Base-by-base conservation (phyloP, 2,329 filamentous ascomycete genomes). In the Diplodia mutila region DNA sequence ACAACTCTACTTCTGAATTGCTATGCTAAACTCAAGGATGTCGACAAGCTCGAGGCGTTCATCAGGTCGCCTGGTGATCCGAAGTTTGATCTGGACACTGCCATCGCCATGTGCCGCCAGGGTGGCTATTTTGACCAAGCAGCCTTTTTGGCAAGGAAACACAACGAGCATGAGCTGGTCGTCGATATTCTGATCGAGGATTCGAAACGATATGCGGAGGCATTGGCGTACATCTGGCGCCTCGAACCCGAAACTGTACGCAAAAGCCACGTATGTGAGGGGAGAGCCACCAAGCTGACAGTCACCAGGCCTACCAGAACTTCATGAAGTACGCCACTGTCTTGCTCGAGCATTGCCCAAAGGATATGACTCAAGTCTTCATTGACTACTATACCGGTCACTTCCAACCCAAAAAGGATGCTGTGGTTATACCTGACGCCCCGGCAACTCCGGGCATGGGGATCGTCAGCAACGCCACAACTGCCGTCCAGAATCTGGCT, bases 121-220 rank as follows among this genome's bases (percentile, higher is more conserved):
- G 95, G 94, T 12, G 94, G 95, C 0, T 99, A 99, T 79, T 97
- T 90, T 74, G 94, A 98, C 69, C 96, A 99, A 82, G 95, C 95
- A 16, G 95, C 94, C 4, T 99, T 97, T 74, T 85, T 99, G 46
- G 95, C 96, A 7, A 92, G 93, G 68, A 94, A 97, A 78, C 94
- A 99, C 75, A 91, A 92, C 6, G 95, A 99, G 77, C 92, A 93
- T 70, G 93, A 97, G 68, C 83, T 98, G 69, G 95, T 99, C 0
- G 92, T 98, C 4, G 94, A 97, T 75, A 97, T 99, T 57, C 79
- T 99, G 63, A 94, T 99, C 61, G 95, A 99, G 75, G 94, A 99
- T 73, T 93, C 94, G 0, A 95, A 96, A 77, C 90, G 91, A 72
- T 97, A 97, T 75, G 85, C 85, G 0, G 93, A 97, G 75, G 94